Evolutionary conservation across 2,329 filamentous ascomycete genomes (phyloP).

Genomic region (Fusarium aywerte): DNA sequence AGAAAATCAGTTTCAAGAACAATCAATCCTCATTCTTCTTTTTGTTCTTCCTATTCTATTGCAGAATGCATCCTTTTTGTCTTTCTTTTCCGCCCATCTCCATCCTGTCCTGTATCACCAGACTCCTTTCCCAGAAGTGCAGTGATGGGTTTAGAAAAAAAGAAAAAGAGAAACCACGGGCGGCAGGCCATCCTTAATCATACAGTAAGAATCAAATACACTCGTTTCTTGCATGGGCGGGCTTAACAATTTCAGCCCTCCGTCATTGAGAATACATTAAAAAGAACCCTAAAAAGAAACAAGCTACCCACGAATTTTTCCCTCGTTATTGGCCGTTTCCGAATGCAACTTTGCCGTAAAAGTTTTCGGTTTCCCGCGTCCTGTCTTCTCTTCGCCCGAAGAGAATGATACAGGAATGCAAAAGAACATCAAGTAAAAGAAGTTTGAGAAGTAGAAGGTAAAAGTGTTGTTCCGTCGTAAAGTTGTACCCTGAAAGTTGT

Average conservation of each 20-base stretch:
- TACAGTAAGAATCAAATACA: conserved; percentile 34
- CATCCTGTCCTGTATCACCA: conserved; percentile 18
- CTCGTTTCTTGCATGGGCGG: conserved; percentile 12
- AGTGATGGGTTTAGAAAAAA: conserved; percentile 13
- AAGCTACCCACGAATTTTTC: conserved; percentile 10
- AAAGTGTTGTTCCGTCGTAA: conserved; percentile 1
- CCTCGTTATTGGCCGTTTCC: conserved; percentile 27
- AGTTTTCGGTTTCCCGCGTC: conserved; percentile 26
- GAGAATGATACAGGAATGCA: conserved; percentile 12
- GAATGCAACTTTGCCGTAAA: conserved; percentile 22
- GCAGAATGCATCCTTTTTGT: conserved; percentile 33
- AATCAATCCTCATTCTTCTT: conserved; percentile 32
- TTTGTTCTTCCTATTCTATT: conserved; percentile 36
- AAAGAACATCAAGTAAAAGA: conserved; percentile 16
- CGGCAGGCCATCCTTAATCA: conserved; percentile 21
- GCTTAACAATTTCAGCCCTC: conserved; percentile 10
- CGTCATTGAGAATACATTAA: conserved; percentile 29
- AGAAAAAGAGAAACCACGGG: conserved; percentile 9
- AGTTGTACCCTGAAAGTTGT: conserved; percentile 35
- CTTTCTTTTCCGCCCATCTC: conserved; percentile 32
- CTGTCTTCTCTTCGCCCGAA: conserved; percentile 24
- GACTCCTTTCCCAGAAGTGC: conserved; percentile 31
- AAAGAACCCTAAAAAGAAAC: conserved; percentile 21
- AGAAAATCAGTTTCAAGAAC: conserved; percentile 9
- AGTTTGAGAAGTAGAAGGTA: conserved; percentile 3